These are phyloP conservation scores for Parathielavia appendiculata DNA, from an alignment of 495 filamentous ascomycete genomes.

Conservation along the genomic window DNA sequence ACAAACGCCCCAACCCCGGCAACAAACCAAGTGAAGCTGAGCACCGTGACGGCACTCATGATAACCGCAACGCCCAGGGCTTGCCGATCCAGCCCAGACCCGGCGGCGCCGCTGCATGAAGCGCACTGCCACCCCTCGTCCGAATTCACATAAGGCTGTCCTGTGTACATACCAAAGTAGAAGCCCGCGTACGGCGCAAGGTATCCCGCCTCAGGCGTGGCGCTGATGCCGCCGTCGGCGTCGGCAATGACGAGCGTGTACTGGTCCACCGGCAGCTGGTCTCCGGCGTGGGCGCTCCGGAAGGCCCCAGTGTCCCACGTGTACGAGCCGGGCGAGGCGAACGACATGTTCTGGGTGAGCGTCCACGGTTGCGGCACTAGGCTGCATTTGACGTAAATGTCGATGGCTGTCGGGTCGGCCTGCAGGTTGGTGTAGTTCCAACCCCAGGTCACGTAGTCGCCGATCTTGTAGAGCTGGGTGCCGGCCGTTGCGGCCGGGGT, in stretches of 20 bases:
- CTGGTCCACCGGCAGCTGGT: slow-evolving; percentile 60
- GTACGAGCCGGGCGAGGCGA: slow-evolving; percentile 36
- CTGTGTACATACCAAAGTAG: slow-evolving; percentile 76
- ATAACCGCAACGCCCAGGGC: slow-evolving; percentile 67
- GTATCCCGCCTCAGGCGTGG: slow-evolving; percentile 64
- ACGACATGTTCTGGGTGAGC: slow-evolving; percentile 51
- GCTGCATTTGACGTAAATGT: slow-evolving; percentile 77
- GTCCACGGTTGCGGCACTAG: slow-evolving; percentile 41
- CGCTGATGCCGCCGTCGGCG: slow-evolving; percentile 55
- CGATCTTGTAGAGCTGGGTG: slow-evolving; percentile 80
- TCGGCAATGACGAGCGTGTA: slow-evolving; percentile 88
- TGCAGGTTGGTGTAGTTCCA: slow-evolving; percentile 95
- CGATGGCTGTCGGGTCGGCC: slow-evolving; percentile 68
- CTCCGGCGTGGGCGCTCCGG: slow-evolving; percentile 52
- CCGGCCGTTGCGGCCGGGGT: slow-evolving; percentile 58
- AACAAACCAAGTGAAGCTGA: slow-evolving; percentile 88
- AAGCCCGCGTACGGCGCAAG: slow-evolving; percentile 59
- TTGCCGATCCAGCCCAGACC: slow-evolving; percentile 55
- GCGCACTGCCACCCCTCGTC: slow-evolving; percentile 53
- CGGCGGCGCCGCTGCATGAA: slow-evolving; percentile 69
- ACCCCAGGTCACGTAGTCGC: slow-evolving; percentile 73
- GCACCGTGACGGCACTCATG: slow-evolving; percentile 69
- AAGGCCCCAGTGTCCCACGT: slow-evolving; percentile 79
- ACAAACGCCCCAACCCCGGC: slow-evolving; percentile 57
- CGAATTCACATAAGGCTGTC: slow-evolving; percentile 59